phyloP scores from a whole-genome alignment of 2,329 filamentous ascomycete species.

The Emmonsia crescens region DNA sequence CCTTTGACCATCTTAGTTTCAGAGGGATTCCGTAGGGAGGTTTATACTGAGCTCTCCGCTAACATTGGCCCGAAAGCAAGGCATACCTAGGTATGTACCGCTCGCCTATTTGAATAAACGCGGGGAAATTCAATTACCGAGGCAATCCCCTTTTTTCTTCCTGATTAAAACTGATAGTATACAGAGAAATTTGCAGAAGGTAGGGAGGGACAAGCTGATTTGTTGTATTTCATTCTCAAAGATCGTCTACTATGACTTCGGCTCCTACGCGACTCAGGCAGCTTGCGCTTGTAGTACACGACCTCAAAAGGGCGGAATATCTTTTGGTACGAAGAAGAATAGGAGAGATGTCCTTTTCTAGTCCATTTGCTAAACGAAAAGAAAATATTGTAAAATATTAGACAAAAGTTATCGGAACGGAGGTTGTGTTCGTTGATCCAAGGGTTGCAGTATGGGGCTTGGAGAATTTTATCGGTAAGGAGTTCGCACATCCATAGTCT shows the following conservation, averaged over 20 bases:
- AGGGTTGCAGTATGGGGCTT: conserved; percentile 30
- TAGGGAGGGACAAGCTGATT: not conserved
- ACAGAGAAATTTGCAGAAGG: not conserved
- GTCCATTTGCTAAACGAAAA: not conserved
- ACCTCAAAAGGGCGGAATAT: conserved; percentile 15
- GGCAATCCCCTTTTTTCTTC: not conserved
- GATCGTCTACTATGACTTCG: not conserved
- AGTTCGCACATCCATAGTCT: not conserved
- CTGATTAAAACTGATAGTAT: not conserved
- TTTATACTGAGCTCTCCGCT: not conserved
- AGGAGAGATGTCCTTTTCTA: not conserved
- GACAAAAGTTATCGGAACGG: conserved; percentile 27
- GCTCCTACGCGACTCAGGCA: conserved; percentile 17
- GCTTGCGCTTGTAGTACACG: conserved; percentile 17
- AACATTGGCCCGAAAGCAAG: not conserved
- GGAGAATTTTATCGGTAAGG: conserved; percentile 30
- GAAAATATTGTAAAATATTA: conserved; percentile 1
- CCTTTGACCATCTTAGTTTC: too few species aligned
- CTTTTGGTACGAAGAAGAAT: conserved; percentile 12
- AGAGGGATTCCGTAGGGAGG: too few species aligned
- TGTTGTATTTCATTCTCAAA: not conserved
- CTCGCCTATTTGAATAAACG: too few species aligned
- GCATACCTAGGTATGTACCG: not conserved
- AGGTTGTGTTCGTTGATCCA: conserved; percentile 32
- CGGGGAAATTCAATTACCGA: not conserved